Percentiles rank a stretch among this genome's conserved stretches.
Evolutionary conservation across 2,329 filamentous ascomycete species (phyloP).

Genomic region (Mariannaea sp.): DNA sequence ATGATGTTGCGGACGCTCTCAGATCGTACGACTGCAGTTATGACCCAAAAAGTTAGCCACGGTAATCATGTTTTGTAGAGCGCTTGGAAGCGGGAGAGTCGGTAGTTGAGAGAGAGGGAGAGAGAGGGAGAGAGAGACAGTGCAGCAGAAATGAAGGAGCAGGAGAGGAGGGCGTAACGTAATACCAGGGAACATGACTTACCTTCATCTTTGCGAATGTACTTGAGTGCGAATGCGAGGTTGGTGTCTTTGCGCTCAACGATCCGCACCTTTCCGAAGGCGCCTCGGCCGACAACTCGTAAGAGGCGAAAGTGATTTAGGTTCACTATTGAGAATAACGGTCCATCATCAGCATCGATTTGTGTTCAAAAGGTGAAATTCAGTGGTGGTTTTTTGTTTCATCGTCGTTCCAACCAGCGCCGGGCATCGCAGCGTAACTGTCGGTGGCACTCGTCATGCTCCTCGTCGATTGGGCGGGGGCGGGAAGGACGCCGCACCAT

Average conservation of each 20-base stretch:
- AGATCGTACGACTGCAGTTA: constrained; percentile 79
- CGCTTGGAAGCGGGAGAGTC: background rate
- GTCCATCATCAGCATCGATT: constrained; percentile 13
- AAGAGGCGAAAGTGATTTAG: constrained; percentile 96
- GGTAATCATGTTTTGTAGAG: constrained; percentile 11
- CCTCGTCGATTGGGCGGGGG: constrained; percentile 23
- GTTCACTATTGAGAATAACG: constrained; percentile 71
- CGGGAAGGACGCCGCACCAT: constrained; percentile 25
- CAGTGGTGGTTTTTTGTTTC: background rate
- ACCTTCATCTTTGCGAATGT: constrained; percentile 99
- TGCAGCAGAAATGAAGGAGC: background rate
- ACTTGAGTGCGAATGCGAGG: constrained; percentile 94
- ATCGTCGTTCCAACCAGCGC: background rate
- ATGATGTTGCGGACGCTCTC: constrained; percentile 99
- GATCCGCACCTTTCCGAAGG: constrained; percentile 98
- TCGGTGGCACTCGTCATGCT: constrained; percentile 4
- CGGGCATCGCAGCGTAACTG: constrained; percentile 1
- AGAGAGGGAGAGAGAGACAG: background rate
- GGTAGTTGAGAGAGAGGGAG: no score
- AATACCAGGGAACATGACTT: constrained; percentile 36
- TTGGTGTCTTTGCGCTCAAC: constrained; percentile 96
- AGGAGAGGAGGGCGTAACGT: constrained; percentile 3
- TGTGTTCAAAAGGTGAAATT: background rate
- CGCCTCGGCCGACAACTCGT: constrained; percentile 94
- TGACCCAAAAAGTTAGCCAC: constrained; percentile 34